A percentile compares a stretch with the other conserved stretches of the same genome.
Evolutionary conservation across 2,329 filamentous ascomycete genomes (phyloP).

Genomic region (Fusarium tricinctum): DNA sequence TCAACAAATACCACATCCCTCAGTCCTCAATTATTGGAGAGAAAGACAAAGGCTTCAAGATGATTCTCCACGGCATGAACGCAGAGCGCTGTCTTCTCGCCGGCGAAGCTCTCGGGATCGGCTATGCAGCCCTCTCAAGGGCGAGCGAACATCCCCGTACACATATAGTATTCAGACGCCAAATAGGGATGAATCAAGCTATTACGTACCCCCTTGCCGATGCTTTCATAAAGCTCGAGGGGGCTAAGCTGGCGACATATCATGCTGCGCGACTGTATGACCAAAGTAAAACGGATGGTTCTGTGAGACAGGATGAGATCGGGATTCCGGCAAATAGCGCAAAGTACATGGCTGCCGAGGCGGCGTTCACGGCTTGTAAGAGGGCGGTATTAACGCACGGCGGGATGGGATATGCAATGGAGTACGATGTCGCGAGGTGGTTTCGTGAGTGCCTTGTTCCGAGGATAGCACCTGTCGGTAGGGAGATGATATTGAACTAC

Average conservation of each 20-base stretch:
- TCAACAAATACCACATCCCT: conserved; percentile 80
- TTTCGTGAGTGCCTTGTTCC: conserved; percentile 75
- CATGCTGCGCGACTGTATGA: conserved; percentile 76
- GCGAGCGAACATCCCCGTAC: conserved; percentile 77
- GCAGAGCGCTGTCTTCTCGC: conserved; percentile 82
- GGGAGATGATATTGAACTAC: conserved; percentile 84
- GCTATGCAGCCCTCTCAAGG: conserved; percentile 76
- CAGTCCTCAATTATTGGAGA: conserved; percentile 75
- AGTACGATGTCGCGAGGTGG: conserved; percentile 76
- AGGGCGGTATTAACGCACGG: conserved; percentile 71
- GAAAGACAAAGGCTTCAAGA: conserved; percentile 83
- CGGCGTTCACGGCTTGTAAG: conserved; percentile 74
- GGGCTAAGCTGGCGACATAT: conserved; percentile 74
- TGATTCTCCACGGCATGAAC: conserved; percentile 85
- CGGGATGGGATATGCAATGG: conserved; percentile 75
- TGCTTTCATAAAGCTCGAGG: conserved; percentile 75
- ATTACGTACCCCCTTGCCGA: conserved; percentile 76
- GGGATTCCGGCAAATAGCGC: conserved; percentile 77
- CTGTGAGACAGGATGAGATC: conserved; percentile 67
- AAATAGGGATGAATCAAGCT: conserved; percentile 76
- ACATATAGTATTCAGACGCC: conserved; percentile 73
- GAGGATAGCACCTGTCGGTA: conserved; percentile 73
- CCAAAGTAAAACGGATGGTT: conserved; percentile 63
- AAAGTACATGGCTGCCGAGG: conserved; percentile 78
- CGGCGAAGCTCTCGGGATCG: conserved; percentile 83